Percentiles rank a stretch among this genome's conserved stretches.
Conservation (phyloP, 805 yeast species). For the Helenozyma rhizophorensis region DNA sequence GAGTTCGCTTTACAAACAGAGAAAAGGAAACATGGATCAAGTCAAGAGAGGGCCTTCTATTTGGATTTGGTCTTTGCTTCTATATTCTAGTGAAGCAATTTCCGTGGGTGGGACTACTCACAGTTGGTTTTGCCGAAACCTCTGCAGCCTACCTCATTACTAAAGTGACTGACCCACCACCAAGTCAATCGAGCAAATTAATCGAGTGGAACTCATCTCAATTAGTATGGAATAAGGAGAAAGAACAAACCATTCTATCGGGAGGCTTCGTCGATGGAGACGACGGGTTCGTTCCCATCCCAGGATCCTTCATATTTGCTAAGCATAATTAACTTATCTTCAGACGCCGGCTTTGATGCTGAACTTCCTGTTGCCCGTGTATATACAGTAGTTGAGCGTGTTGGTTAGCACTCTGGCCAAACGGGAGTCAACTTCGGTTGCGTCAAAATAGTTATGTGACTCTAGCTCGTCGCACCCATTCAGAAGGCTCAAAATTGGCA, state of each 20-base stretch:
- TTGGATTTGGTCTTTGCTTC: slow-evolving; percentile 51
- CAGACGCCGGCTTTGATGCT: slow-evolving; percentile 11
- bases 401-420: slow-evolving; percentile 13
- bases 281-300: slow-evolving; percentile 22
- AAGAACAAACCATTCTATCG: slow-evolving; percentile 13
- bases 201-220: slow-evolving; percentile 29
- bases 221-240: slow-evolving; percentile 27
- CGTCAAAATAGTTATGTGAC: slow-evolving; percentile 24
- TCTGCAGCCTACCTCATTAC: slow-evolving; percentile 51
- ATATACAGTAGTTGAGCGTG: slow-evolving; percentile 29
- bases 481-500: slow-evolving; percentile 33
- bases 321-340: neutral
- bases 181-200: slow-evolving; percentile 19
- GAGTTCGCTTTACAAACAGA: slow-evolving; percentile 39
- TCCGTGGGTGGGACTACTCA: slow-evolving; percentile 44
- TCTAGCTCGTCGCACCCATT: slow-evolving; percentile 31
- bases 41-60: slow-evolving; percentile 51
- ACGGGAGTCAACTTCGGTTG: slow-evolving; percentile 4
- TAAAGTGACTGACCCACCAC: slow-evolving; percentile 47
- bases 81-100: slow-evolving; percentile 35
- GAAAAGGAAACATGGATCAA: slow-evolving; percentile 47
- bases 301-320: slow-evolving; percentile 18
- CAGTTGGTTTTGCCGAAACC: slow-evolving; percentile 51
- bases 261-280: slow-evolving; percentile 19
- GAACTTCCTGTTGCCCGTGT: slow-evolving; percentile 34